These are phyloP conservation scores for Mycena sp. DNA, from an alignment of 1,284 basidiomycete genomes.

Conservation along the genomic window DNA sequence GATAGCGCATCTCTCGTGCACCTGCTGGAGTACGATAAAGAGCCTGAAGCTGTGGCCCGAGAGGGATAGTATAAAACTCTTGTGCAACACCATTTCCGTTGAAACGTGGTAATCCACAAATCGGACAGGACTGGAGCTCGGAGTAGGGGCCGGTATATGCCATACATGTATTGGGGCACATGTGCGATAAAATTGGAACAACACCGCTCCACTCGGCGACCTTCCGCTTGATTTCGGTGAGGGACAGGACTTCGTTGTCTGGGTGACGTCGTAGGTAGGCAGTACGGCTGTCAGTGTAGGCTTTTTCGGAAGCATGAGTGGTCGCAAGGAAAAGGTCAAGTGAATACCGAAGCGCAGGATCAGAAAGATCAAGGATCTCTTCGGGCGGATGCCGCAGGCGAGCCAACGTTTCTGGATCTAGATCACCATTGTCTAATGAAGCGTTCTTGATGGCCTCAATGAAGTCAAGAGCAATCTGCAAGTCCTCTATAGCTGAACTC, in stretches of 20 bases:
- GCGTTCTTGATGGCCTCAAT: slow-evolving; percentile 36
- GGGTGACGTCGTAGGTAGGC: slow-evolving; percentile 33
- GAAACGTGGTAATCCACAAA: slow-evolving; percentile 23
- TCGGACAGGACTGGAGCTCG: too few relatives aligned
- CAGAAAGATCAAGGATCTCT: slow-evolving; percentile 33
- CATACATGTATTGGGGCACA: slow-evolving; percentile 32
- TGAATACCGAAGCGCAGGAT: slow-evolving; percentile 36
- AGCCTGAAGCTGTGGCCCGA: slow-evolving; percentile 48
- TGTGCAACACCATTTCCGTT: slow-evolving; percentile 19
- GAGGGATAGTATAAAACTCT: slow-evolving; percentile 44
- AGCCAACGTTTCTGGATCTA: slow-evolving; percentile 30
- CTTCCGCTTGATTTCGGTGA: slow-evolving; percentile 33
- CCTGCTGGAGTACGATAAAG: slow-evolving; percentile 33
- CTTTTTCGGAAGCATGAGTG: slow-evolving; percentile 34
- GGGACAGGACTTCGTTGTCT: slow-evolving; percentile 35
- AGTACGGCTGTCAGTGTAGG: slow-evolving; percentile 30
- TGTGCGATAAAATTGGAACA: slow-evolving; percentile 12
- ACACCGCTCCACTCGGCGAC: slow-evolving; percentile 17
- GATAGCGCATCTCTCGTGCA: slow-evolving; percentile 39
- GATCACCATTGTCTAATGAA: slow-evolving; percentile 38
- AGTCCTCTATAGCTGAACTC: too few relatives aligned
- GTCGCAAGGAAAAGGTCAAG: slow-evolving; percentile 41
- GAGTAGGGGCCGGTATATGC: too few relatives aligned
- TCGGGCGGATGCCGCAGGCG: slow-evolving; percentile 35
- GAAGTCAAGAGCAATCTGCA: slow-evolving; percentile 30